Conservation (phyloP, 2,329 filamentous ascomycete genomes). For the Cadophora gregata region DNA sequence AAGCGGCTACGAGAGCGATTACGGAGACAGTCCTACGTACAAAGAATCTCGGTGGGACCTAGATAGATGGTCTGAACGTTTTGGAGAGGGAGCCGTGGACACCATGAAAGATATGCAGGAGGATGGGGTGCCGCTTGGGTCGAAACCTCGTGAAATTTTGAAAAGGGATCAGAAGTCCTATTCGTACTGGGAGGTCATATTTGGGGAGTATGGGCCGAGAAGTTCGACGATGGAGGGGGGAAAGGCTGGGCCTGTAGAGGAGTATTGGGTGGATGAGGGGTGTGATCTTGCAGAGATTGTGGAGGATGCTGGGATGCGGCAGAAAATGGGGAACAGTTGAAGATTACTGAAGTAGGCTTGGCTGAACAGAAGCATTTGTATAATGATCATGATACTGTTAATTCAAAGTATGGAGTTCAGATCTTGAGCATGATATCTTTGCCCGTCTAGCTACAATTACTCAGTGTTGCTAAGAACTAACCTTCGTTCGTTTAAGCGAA, state of each 20-base stretch:
- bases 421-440: no score
- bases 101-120: neutral
- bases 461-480: no score
- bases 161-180: constrained; percentile 22
- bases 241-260: neutral
- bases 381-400: no score
- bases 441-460: no score
- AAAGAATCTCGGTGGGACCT: constrained; percentile 12
- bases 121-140: neutral
- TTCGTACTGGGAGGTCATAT: constrained; percentile 22
- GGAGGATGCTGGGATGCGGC: no score
- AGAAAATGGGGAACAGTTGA: no score
- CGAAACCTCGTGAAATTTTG: neutral
- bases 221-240: neutral
- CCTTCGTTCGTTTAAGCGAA: no score
- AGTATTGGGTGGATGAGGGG: neutral
- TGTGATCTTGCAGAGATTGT: neutral
- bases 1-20: neutral
- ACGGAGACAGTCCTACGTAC: constrained; percentile 11
- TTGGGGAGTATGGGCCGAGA: constrained; percentile 17
- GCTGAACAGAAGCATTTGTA: no score
- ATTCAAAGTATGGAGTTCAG: no score
- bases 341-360: no score
- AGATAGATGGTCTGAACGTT: constrained; percentile 22
- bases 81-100: neutral